Conservation (phyloP, 192 early-diverging fungal species). For the Podila verticillata region DNA sequence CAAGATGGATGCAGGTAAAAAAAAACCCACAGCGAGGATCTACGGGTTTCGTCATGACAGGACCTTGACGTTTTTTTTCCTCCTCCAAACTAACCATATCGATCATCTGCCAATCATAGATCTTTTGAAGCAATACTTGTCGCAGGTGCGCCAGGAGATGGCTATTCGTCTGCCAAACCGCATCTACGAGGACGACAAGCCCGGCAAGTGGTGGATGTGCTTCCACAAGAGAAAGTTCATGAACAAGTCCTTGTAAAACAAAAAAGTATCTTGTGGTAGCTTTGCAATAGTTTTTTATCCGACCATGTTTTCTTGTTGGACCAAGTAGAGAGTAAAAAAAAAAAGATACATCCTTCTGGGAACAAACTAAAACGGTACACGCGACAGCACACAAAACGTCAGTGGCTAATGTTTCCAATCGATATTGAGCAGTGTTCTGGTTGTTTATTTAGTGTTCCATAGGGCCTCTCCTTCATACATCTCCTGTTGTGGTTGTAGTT, state of each 20-base stretch:
- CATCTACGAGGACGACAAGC: slow-evolving; percentile 83
- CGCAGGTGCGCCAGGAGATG: slow-evolving; percentile 91
- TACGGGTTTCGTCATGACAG: too few species aligned
- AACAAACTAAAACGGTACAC: too few species aligned
- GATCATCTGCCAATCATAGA: slow-evolving; percentile 57
- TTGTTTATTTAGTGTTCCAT: too few species aligned
- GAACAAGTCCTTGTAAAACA: slow-evolving; percentile 76
- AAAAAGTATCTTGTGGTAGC: background rate
- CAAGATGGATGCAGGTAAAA: slow-evolving; percentile 77
- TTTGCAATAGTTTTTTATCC: too few species aligned
- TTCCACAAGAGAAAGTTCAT: slow-evolving; percentile 99
- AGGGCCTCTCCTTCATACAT: too few species aligned
- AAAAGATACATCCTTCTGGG: too few species aligned
- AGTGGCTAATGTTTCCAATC: too few species aligned
- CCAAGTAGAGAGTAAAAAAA: too few species aligned
- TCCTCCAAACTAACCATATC: background rate
- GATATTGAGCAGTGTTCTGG: too few species aligned
- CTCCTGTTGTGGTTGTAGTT: too few species aligned
- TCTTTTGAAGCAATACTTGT: slow-evolving; percentile 84
- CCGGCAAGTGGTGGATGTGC: slow-evolving; percentile 99
- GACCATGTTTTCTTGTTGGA: too few species aligned
- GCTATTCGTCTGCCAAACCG: slow-evolving; percentile 76
- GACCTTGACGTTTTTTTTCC: background rate
- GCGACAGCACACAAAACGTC: too few species aligned
- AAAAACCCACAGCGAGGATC: background rate